Conservation (phyloP, 768 basidiomycete species). For the Lyophyllum atratum region DNA sequence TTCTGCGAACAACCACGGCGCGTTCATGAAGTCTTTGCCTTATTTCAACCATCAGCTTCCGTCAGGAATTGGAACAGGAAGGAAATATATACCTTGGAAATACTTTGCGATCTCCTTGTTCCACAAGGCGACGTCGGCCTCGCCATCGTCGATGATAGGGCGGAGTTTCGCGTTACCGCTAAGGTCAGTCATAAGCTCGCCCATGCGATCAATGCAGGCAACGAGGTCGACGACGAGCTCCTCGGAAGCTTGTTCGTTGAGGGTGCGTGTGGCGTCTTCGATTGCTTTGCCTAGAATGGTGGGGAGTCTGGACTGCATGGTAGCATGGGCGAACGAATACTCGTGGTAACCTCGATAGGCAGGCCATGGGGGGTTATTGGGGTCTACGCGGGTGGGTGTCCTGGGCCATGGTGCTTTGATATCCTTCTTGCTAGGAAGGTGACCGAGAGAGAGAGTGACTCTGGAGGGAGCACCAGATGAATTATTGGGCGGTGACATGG, state of each 20-base stretch:
- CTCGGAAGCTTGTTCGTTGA: conserved; percentile 84
- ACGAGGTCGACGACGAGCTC: conserved; percentile 85
- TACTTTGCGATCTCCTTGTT: conserved; percentile 96
- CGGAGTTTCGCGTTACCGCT: conserved; percentile 82
- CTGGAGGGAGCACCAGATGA: conserved; percentile 48
- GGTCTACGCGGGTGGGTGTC: conserved; percentile 77
- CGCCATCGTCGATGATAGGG: conserved; percentile 87
- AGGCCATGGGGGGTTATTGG: conserved; percentile 84
- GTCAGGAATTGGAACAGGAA: background rate
- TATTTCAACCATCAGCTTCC: background rate
- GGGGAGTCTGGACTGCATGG: conserved; percentile 94
- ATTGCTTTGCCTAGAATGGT: conserved; percentile 96
- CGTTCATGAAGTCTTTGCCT: conserved; percentile 94
- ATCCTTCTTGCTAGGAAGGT: conserved; percentile 72
- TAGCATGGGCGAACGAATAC: conserved; percentile 86
- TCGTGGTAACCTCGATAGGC: conserved; percentile 82
- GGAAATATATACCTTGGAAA: conserved; percentile 67
- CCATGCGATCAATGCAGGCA: conserved; percentile 87
- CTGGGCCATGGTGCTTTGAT: conserved; percentile 75
- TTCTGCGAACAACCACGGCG: conserved; percentile 95
- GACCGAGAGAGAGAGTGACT: conserved; percentile 73
- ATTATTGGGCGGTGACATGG: conserved; percentile 15
- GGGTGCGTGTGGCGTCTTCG: conserved; percentile 85
- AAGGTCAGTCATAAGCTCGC: conserved; percentile 83
- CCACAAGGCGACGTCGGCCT: conserved; percentile 93